Base-by-base conservation (phyloP, 305 asterid species). In the Ilex paraguariensis region DNA sequence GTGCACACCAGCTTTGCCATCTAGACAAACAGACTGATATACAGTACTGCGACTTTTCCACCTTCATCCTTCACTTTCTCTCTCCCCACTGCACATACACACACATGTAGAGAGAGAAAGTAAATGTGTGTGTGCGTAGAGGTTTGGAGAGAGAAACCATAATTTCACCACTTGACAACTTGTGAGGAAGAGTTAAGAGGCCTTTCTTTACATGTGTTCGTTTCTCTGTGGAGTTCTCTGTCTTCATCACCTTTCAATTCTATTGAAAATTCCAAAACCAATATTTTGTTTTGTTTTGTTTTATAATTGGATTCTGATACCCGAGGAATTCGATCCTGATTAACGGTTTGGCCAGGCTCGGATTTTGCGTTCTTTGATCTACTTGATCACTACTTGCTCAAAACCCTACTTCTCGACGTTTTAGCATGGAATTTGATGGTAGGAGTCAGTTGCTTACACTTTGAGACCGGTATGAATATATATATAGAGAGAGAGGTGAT, bases 241-340 rank as follows among this genome's bases (percentile, higher is more conserved):
- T 45, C 50, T 13, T 45, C 50, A 8, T 45, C 50, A 8, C 13
- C 50, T 1, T 1, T 45, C 50, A 8, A 7, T 13, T 13, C 13
- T 45, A 8, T 7, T 13, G 50, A 45, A 16, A 48, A 33, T n/a
- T 17, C 50, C 46, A 15, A 9, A 16, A 15, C 56, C 50, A 13
- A 6, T 30, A 49, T 45, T 56, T 10, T 36, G 56, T 30, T 13
- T 36, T 40, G 13, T 63, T 64, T 44, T 39, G 60, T 39, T 3
- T n/a, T 56, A 10, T 6, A 13, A 28, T 17, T 36, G 28, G 49
- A 45, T 63, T 59, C 59, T 39, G 6, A 56, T 57, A 71, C 72
- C 71, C 75, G 30, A 57, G 69, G 67, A 60, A 74, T 69, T 74
- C 70, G 78, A 71, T 71, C 72, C 67, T 57, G 30, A 49, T 33